Evolutionary conservation across 23 red algal species (phyloP).

Genomic region (Cyanidium caldarium): DNA sequence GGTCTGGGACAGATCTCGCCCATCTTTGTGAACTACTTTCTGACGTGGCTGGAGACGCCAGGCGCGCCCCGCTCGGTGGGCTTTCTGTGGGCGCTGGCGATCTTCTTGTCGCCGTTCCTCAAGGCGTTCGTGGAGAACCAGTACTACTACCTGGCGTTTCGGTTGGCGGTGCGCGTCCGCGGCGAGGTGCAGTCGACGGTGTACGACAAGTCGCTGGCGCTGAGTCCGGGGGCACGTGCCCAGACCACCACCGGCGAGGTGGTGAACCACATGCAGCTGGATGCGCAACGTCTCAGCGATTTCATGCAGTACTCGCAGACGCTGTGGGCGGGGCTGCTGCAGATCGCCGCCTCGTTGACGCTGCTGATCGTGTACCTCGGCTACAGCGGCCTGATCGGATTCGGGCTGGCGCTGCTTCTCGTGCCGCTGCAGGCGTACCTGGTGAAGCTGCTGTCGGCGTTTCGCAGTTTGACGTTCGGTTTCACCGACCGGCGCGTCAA

Average conservation of each 20-base stretch:
- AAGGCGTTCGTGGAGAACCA: slow-evolving; percentile 67
- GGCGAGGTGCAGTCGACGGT: slow-evolving; percentile 40
- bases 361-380: slow-evolving; percentile 70
- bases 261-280: slow-evolving; percentile 96
- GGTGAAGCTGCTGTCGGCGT: slow-evolving; percentile 13
- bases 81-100: slow-evolving; percentile 27
- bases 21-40: slow-evolving; percentile 36
- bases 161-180: slow-evolving; percentile 56
- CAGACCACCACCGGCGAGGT: slow-evolving; percentile 69
- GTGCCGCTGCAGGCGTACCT: slow-evolving; percentile 50
- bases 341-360: slow-evolving; percentile 64
- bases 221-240: slow-evolving; percentile 53
- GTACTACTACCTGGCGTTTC: slow-evolving; percentile 57
- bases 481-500: slow-evolving; percentile 86
- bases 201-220: slow-evolving; percentile 67
- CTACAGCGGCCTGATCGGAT: slow-evolving; percentile 53
- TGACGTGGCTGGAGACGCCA: slow-evolving; percentile 13
- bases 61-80: slow-evolving; percentile 2
- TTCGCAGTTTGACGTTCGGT: slow-evolving; percentile 23
- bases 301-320: slow-evolving; percentile 68
- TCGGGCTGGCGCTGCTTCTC: slow-evolving; percentile 34
- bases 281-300: slow-evolving; percentile 67
- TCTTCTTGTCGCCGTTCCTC: slow-evolving; percentile 42
- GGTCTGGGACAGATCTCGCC: slow-evolving; percentile 28
- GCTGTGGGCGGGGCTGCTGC: slow-evolving; percentile 66